phyloP scores from a whole-genome alignment of 345 rosid genomes.

The Geranium brycei region DNA sequence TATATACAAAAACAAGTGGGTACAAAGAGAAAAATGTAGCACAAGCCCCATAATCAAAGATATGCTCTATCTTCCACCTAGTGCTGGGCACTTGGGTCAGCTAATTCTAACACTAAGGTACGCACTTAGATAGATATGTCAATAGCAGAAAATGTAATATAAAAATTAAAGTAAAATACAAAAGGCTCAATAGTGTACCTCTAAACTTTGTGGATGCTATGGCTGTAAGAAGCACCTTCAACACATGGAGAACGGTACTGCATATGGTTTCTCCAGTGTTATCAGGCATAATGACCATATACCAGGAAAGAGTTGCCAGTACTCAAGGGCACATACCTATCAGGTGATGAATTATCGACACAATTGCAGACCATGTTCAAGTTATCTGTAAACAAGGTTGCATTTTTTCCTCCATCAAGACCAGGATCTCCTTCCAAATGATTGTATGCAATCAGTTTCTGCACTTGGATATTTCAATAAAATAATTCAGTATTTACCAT shows the following conservation, averaged over 20 bases:
- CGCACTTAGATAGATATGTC: neutral
- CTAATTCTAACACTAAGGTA: neutral
- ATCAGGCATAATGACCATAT: conserved; percentile 14
- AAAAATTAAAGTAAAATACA: conserved; percentile 6
- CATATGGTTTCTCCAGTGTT: conserved; percentile 20
- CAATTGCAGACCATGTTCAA: conserved; percentile 81
- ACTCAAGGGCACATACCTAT: conserved; percentile 43
- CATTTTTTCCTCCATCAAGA: conserved; percentile 75
- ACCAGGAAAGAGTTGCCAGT: conserved; percentile 6
- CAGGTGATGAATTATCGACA: conserved; percentile 87
- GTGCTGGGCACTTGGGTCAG: no score
- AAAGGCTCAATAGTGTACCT: conserved; percentile 37
- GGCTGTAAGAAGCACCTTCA: conserved; percentile 94
- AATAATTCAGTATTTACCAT: conserved; percentile 8
- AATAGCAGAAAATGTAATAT: neutral
- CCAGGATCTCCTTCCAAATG: conserved; percentile 99
- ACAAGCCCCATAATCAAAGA: no score
- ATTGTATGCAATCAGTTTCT: conserved; percentile 96
- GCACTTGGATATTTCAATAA: conserved; percentile 19
- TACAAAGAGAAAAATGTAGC: neutral
- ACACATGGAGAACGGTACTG: conserved; percentile 88
- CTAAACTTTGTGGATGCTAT: conserved; percentile 85
- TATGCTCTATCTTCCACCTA: no score
- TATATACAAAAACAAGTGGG: neutral
- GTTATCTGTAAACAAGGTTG: conserved; percentile 69